Evolutionary conservation across 2,329 filamentous ascomycete genomes (phyloP), one percentile per base, ranked within the genome.

Genomic region (Botryotinia calthae): DNA sequence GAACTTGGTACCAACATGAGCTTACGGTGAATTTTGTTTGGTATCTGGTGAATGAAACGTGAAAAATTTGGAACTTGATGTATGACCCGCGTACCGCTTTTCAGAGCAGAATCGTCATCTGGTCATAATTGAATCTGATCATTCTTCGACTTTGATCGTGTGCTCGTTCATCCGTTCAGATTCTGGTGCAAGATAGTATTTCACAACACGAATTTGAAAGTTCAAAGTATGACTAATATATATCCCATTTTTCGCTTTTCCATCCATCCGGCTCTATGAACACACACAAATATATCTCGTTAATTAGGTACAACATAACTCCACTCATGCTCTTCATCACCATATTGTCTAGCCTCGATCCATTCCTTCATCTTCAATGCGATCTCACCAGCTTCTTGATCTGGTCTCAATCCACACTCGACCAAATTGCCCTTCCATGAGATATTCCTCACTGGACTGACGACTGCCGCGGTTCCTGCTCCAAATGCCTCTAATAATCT

Each of bases 331-430:
- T 93, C 89, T 83, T 95, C 92, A 76, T 98, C 95, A 76, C 96
- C 96, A 81, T 98, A 98, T 85, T 98, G 95, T 78, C 97, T 95
- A 42, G 85, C 91, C 85, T 97, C 95, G 75, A 99, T 98, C 96
- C 96, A 99, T 79, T 91, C 89, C 89, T 97, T 97, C 91, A 99
- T 95, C 83, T 88, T 89, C 79, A 89, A 84, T 16, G 96, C 92
- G 79, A 98, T 87, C 80, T 95, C 91, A 61, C 96, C 96, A 18
- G 94, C 94, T 85, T 99, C 95, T 83, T 97, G 88, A 65, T 89
- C 86, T 77, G 93, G 90, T 81, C 88, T 88, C 77, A 99, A 84
- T 5, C 95, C 95, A 82, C 96, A 98, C 79, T 93, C 87, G 42
- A 99, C 90, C 75, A 92, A 81, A 79, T 92, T 86, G 70, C 92